These are phyloP conservation scores for Wallacemonas sp. DNA, from an alignment of 208 protist genomes.

Conservation along the genomic window DNA sequence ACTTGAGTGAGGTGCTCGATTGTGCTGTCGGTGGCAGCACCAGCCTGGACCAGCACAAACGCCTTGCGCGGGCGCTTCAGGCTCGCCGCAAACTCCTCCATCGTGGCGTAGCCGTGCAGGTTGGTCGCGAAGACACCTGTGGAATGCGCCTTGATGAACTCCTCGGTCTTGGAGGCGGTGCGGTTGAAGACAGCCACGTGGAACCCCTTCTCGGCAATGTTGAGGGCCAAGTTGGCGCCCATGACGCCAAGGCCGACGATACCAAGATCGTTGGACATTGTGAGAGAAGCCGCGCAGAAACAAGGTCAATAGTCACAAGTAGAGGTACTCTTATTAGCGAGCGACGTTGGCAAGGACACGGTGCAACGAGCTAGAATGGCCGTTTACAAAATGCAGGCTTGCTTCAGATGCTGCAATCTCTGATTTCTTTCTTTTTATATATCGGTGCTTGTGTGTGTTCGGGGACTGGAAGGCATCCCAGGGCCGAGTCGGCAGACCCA, in stretches of 20 bases:
- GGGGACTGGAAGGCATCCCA: background rate
- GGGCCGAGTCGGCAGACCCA: no score
- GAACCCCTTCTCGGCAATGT: constrained; percentile 97
- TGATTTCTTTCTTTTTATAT: constrained; percentile 1
- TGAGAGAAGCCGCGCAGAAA: no score
- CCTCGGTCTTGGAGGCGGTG: constrained; percentile 80
- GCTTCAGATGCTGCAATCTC: no score
- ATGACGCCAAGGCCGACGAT: constrained; percentile 98
- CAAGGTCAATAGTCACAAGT: no score
- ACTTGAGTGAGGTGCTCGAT: constrained; percentile 90
- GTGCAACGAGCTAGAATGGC: no score
- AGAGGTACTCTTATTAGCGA: no score
- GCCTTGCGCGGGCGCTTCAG: constrained; percentile 93
- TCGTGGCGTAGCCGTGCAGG: constrained; percentile 72
- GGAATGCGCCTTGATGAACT: constrained; percentile 78
- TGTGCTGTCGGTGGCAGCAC: constrained; percentile 93
- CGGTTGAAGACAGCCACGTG: constrained; percentile 94
- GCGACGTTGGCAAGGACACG: no score
- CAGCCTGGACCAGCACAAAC: constrained; percentile 97
- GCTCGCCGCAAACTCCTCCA: constrained; percentile 72
- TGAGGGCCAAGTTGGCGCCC: constrained; percentile 98
- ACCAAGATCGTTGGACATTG: constrained; percentile 92
- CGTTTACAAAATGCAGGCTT: no score
- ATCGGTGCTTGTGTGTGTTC: background rate
- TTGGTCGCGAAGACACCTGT: constrained; percentile 47